Base-by-base conservation (phyloP, 371 early-diverging fungal genomes). In the Circinella minor region DNA sequence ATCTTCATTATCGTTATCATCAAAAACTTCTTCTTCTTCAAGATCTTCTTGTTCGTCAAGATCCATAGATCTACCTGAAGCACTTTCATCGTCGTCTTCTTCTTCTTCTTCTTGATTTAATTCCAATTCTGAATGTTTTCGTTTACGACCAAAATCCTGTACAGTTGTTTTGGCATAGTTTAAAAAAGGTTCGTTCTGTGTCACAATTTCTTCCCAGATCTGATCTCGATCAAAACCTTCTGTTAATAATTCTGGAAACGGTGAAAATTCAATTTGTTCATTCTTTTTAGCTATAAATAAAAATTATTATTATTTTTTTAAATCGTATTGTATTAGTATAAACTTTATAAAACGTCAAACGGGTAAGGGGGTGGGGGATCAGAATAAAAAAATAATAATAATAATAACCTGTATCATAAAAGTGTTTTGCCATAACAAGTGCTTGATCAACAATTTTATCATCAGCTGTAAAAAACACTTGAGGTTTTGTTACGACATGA, bases 121-220 rank as follows among this genome's bases (percentile, higher is more conserved):
- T n/a, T 71, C 76, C 7, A 60, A 36, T 8, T 59, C 69, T 10
- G 61, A 61, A 20, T 49, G 47, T 60, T 63, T 71, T 9, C 71
- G 68, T 39, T 71, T 70, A 37, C 67, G 61, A 39, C 57, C n/a
- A 55, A 60, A 71, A 72, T 48, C 79, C 64, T 60, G 88, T 9
- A 89, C 70, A 51, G 85, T 77, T 11, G 82, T 46, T 55, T 80
- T 81, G 20, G 91, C 81, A 71, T 87, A 90, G 36, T 86, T 79
- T n/a, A 94, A 72, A 68, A 95, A 91, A 0, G 95, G 93, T 67
- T 87, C 85, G 75, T 96, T 96, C 69, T 92, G 92, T 69, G 94
- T 77, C 51, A 91, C 90, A 66, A 98, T 85, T 76, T 95, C 93
- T 81, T 95, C 95, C 98, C 98, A 98, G 62, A 97, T 90, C 85